These are phyloP conservation scores for Cercospora sp. DNA, from an alignment of 2,329 filamentous ascomycete species.

Conservation along the genomic window DNA sequence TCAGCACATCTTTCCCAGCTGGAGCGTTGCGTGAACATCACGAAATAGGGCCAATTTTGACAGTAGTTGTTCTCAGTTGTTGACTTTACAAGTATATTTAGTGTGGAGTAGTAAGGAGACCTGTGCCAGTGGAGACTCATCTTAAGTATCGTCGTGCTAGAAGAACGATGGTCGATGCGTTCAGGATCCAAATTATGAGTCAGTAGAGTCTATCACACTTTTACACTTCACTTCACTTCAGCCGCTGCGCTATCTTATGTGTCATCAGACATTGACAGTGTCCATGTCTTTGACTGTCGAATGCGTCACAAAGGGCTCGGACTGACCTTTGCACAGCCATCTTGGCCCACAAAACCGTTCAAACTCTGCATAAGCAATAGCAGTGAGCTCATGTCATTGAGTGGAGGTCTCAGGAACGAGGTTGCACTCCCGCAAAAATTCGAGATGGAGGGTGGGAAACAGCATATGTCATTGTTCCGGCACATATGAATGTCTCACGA, in stretches of 20 bases:
- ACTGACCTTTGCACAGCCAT: not conserved
- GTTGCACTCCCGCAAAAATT: not conserved
- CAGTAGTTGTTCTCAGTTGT: not conserved
- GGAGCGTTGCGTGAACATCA: not conserved
- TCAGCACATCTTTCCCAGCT: not conserved
- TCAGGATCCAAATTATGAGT: not conserved
- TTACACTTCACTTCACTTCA: not conserved
- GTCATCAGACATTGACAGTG: not conserved
- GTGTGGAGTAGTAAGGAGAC: not conserved
- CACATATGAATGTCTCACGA: constrained; percentile 7
- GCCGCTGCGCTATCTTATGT: not conserved
- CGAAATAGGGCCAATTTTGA: not conserved
- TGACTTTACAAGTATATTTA: not conserved
- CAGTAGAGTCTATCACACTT: not conserved
- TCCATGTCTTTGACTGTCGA: not conserved
- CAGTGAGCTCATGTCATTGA: not conserved
- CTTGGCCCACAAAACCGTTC: not conserved
- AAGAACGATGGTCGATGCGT: not conserved
- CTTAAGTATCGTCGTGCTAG: not conserved
- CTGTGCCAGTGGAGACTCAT: not conserved
- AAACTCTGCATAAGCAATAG: not conserved
- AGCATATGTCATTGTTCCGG: not conserved
- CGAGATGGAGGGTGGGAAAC: not conserved
- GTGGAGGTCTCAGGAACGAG: not conserved
- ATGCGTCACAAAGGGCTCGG: not conserved